phyloP scores from a whole-genome alignment of 2,329 filamentous ascomycete genomes.

The Neofusicoccum sp. region DNA sequence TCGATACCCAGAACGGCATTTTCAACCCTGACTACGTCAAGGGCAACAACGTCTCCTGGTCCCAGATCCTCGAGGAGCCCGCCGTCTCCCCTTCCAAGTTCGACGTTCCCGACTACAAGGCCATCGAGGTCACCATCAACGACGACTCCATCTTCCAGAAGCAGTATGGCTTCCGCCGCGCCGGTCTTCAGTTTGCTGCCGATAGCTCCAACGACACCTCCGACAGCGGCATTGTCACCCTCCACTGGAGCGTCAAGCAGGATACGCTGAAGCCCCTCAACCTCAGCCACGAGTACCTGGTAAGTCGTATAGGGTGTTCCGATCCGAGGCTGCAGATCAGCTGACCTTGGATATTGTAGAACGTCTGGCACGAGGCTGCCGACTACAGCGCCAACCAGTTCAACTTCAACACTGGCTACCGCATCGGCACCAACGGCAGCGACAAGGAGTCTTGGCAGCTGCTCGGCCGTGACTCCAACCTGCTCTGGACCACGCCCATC shows the following conservation, averaged over 20 bases:
- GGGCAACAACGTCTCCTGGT: constrained; percentile 53
- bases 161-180: constrained; percentile 61
- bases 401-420: constrained; percentile 54
- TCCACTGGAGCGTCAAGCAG: constrained; percentile 60
- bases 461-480: constrained; percentile 33
- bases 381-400: constrained; percentile 44
- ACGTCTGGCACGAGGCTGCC: constrained; percentile 40
- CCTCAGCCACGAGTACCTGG: constrained; percentile 60
- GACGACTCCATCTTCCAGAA: constrained; percentile 60
- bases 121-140: constrained; percentile 56
- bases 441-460: constrained; percentile 47
- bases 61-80: constrained; percentile 51
- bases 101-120: constrained; percentile 42
- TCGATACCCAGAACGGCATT: constrained; percentile 23
- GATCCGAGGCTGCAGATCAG: not conserved
- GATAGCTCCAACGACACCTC: constrained; percentile 54
- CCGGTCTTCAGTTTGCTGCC: constrained; percentile 54
- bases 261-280: constrained; percentile 55
- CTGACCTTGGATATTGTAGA: constrained; percentile 21
- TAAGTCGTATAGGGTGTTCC: constrained; percentile 43
- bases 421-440: constrained; percentile 49
- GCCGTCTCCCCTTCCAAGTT: constrained; percentile 45
- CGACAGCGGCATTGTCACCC: constrained; percentile 56
- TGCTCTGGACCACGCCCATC: constrained; percentile 53
- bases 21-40: constrained; percentile 56